Percentiles rank a stretch among this genome's conserved stretches.
Evolutionary conservation across 306 rosid genomes (phyloP).

Genomic region (Nissolia schottii): DNA sequence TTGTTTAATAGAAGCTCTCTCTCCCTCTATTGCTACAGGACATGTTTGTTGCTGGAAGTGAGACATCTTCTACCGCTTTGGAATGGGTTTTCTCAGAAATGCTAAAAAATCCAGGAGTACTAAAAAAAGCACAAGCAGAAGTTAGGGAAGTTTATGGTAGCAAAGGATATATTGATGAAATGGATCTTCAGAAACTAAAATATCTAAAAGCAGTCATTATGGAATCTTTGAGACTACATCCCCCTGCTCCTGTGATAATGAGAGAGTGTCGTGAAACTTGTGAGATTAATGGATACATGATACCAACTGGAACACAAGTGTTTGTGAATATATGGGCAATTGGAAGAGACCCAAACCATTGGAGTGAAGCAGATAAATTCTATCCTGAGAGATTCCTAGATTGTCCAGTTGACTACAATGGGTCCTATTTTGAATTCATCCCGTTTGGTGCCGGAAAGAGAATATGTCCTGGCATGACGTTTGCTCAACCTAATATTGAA

Average conservation of each 20-base stretch:
- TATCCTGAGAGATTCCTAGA: no score
- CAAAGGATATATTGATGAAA: slow-evolving; percentile 1
- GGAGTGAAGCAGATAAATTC: no score
- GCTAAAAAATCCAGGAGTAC: no score
- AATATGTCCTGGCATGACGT: slow-evolving; percentile 18
- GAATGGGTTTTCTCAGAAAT: no score
- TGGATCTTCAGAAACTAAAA: neutral
- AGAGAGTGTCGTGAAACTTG: no score
- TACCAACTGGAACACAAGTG: neutral
- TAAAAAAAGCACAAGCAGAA: no score
- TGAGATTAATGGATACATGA: slow-evolving; percentile 17
- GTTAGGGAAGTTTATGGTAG: neutral
- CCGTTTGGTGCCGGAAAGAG: slow-evolving; percentile 21
- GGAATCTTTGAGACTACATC: slow-evolving; percentile 30
- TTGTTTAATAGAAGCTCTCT: no score
- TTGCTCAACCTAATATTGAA: neutral
- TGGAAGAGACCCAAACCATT: no score
- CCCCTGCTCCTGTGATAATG: slow-evolving; percentile 6
- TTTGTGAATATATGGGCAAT: slow-evolving; percentile 10
- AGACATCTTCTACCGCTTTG: slow-evolving; percentile 13
- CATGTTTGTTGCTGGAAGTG: slow-evolving; percentile 16
- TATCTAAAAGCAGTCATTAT: slow-evolving; percentile 20
- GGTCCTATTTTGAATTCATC: slow-evolving; percentile 5
- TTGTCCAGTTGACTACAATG: slow-evolving; percentile 8
- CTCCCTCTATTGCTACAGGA: no score